These are phyloP conservation scores for Trichophaea hybrida DNA, from an alignment of 2,329 filamentous ascomycete genomes.

Conservation along the genomic window DNA sequence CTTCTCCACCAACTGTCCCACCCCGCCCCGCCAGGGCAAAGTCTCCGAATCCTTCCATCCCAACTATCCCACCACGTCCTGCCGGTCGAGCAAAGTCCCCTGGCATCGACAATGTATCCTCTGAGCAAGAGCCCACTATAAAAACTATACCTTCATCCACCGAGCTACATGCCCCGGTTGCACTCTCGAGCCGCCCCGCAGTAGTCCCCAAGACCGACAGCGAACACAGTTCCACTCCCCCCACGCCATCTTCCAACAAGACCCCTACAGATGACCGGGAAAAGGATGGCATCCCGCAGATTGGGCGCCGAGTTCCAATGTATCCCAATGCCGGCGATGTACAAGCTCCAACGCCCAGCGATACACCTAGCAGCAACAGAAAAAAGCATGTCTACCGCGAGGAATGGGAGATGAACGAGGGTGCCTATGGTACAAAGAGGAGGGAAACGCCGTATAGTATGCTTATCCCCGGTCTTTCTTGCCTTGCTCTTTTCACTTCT, in stretches of 20 bases:
- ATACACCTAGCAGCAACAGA: conserved; percentile 29
- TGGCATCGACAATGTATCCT: not conserved
- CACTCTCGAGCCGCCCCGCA: not conserved
- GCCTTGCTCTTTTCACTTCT: conserved; percentile 1
- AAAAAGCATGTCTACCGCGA: conserved; percentile 20
- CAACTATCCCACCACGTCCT: conserved; percentile 38
- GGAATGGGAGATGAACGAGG: conserved; percentile 24
- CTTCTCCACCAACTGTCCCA: conserved; percentile 22
- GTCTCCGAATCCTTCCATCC: conserved; percentile 26
- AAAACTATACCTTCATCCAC: conserved; percentile 16
- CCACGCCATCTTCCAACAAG: conserved; percentile 10
- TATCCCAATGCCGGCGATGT: conserved; percentile 85
- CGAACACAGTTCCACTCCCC: conserved; percentile 10
- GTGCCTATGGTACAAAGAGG: conserved; percentile 14
- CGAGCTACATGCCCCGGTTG: conserved; percentile 16
- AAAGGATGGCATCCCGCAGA: conserved; percentile 55
- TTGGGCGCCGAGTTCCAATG: conserved; percentile 87
- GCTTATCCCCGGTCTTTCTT: conserved; percentile 1
- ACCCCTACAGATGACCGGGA: not conserved
- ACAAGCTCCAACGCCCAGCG: conserved; percentile 77
- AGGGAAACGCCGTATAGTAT: conserved; percentile 13
- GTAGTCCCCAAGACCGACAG: conserved; percentile 2
- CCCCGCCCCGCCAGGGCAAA: conserved; percentile 21
- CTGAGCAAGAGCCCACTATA: conserved; percentile 5
- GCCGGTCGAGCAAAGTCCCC: conserved; percentile 32